Evolutionary conservation across 805 yeast species (phyloP).

Genomic region (Priceomyces castillae): DNA sequence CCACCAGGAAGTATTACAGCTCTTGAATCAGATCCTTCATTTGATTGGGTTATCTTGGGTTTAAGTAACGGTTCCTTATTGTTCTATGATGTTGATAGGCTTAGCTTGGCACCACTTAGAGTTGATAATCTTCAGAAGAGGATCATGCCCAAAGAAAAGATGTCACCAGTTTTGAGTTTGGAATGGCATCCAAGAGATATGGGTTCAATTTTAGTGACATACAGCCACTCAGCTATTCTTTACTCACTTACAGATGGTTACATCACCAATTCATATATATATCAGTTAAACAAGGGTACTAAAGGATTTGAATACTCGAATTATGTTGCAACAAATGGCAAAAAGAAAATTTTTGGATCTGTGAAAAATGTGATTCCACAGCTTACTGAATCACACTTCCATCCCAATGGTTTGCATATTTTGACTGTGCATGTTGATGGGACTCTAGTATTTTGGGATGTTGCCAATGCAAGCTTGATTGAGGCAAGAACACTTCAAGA

Average conservation of each 20-base stretch:
- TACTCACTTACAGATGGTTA: conserved; percentile 64
- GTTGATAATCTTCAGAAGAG: conserved; percentile 68
- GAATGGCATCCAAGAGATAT: conserved; percentile 89
- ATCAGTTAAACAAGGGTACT: conserved; percentile 63
- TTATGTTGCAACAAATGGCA: conserved; percentile 34
- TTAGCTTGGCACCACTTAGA: conserved; percentile 59
- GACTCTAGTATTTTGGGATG: conserved; percentile 90
- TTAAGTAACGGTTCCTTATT: conserved; percentile 68
- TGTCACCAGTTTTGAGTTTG: conserved; percentile 64
- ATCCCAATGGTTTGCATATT: conserved; percentile 88
- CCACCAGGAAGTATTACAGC: conserved; percentile 68
- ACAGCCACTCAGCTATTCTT: conserved; percentile 62
- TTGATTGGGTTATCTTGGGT: conserved; percentile 86
- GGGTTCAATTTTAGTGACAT: conserved; percentile 72
- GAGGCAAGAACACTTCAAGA: conserved; percentile 74
- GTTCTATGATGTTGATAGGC: conserved; percentile 80
- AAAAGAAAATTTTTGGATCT: conserved; percentile 38
- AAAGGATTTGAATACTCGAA: conserved; percentile 50
- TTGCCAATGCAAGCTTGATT: conserved; percentile 66
- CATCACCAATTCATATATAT: conserved; percentile 55
- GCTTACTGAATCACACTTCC: conserved; percentile 63
- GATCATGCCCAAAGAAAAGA: conserved; percentile 52
- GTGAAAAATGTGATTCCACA: conserved; percentile 33
- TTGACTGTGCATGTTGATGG: conserved; percentile 80
- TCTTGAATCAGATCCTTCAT: conserved; percentile 75